A percentile compares a stretch with the other conserved stretches of the same genome.
phyloP scores from a whole-genome alignment of 305 asterid species.

The Withania somnifera region DNA sequence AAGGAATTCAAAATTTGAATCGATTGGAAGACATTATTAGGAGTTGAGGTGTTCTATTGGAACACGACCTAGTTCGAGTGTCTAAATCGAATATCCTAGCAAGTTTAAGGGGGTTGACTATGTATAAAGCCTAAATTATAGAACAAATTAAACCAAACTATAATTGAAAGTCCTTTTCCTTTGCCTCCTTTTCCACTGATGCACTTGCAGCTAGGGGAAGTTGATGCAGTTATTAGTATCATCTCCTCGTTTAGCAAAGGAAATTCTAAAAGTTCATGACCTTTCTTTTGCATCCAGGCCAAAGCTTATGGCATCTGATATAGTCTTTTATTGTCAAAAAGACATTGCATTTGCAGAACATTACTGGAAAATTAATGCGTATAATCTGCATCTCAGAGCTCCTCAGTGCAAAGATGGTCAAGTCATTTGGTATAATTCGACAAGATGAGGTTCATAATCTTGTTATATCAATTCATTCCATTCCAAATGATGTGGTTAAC shows the following conservation, averaged over 20 bases:
- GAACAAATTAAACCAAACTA: no score
- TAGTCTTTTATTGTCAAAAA: background rate
- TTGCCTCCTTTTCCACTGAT: no score
- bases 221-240: slow-evolving; percentile 6
- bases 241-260: slow-evolving; percentile 10
- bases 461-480: background rate
- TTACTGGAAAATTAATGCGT: slow-evolving; percentile 16
- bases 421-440: background rate
- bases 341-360: slow-evolving; percentile 3
- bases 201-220: slow-evolving; percentile 9
- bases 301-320: background rate
- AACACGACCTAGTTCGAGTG: no score
- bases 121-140: no score
- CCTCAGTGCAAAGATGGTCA: background rate
- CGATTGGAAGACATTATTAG: no score
- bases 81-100: no score
- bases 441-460: background rate
- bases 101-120: no score
- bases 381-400: slow-evolving; percentile 4
- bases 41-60: no score
- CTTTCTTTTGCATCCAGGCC: slow-evolving; percentile 9
- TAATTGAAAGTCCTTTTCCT: no score
- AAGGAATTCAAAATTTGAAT: no score
- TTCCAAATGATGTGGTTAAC: background rate
- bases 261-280: slow-evolving; percentile 6